phyloP scores from a whole-genome alignment of 83 land plant species.

The Diphasiastrum complanatum region DNA sequence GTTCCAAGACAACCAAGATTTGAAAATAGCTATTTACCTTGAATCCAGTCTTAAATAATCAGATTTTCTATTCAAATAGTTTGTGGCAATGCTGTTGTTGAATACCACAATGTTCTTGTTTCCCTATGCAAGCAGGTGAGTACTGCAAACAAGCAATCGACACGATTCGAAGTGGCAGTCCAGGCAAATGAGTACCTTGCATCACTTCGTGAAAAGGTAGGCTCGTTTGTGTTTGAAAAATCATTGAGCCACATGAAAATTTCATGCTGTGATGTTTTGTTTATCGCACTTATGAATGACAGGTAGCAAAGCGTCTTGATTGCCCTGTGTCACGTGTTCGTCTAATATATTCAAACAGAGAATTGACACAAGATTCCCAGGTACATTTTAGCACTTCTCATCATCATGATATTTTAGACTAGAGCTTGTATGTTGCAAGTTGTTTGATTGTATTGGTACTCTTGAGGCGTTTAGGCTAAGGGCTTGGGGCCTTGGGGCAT shows the following conservation, averaged over 20 bases:
- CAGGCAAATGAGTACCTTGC: conserved; percentile 33
- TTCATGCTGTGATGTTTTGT: neutral
- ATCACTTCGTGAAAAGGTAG: conserved; percentile 36
- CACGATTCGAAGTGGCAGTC: conserved; percentile 28
- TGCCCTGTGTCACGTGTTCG: conserved; percentile 30
- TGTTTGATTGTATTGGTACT: too few species aligned
- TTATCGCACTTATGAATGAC: neutral
- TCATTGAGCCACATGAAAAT: neutral
- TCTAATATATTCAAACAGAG: conserved; percentile 24
- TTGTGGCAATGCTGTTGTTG: too few species aligned
- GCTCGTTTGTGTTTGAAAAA: too few species aligned
- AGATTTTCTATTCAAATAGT: too few species aligned
- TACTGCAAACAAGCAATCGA: conserved; percentile 32
- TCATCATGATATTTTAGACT: neutral
- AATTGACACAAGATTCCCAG: conserved; percentile 31
- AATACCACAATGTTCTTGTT: too few species aligned
- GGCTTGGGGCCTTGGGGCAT: too few species aligned
- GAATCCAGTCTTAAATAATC: too few species aligned
- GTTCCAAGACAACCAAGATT: too few species aligned
- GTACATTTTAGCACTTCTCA: neutral
- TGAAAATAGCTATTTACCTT: too few species aligned
- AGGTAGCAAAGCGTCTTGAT: conserved; percentile 32
- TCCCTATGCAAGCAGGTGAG: too few species aligned
- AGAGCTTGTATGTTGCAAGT: too few species aligned
- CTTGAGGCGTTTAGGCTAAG: too few species aligned